These are phyloP conservation scores for Penstemon davidsonii DNA, from an alignment of 257 asterid species.

Conservation along the genomic window DNA sequence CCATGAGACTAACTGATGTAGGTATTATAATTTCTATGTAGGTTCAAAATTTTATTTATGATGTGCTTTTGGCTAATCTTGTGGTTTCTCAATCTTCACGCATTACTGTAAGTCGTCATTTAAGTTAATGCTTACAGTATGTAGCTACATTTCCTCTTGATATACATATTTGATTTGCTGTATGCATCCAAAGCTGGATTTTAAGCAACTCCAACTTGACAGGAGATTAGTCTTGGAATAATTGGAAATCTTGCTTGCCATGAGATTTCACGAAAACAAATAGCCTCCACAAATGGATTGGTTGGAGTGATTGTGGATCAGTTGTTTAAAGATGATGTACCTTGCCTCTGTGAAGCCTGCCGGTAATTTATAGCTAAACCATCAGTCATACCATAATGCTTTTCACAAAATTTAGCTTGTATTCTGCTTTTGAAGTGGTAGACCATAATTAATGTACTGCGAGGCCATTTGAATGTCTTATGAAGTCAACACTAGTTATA, in stretches of 20 bases:
- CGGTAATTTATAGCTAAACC: conserved; percentile 44
- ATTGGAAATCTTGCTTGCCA: conserved; percentile 95
- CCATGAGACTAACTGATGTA: conserved; percentile 13
- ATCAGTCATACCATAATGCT: not conserved
- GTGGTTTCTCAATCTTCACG: conserved; percentile 65
- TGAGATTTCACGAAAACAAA: conserved; percentile 53
- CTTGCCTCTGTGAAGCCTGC: conserved; percentile 88
- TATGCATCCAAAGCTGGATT: conserved; percentile 6
- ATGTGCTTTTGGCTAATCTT: conserved; percentile 82
- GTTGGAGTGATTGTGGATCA: conserved; percentile 62
- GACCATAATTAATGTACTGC: conserved; percentile 7
- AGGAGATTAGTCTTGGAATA: conserved; percentile 96
- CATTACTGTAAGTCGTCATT: conserved; percentile 52
- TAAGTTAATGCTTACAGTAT: conserved; percentile 11
- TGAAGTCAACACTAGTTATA: not conserved
- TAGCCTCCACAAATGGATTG: conserved; percentile 64
- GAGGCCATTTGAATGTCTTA: not conserved
- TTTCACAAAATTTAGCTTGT: conserved; percentile 9
- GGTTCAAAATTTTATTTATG: conserved; percentile 87
- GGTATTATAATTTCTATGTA: conserved; percentile 31
- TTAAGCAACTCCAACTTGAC: conserved; percentile 30
- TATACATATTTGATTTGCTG: conserved; percentile 7
- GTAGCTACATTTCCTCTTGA: not conserved
- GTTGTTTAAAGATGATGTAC: conserved; percentile 69
- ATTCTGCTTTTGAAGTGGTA: not conserved